These are phyloP conservation scores for Aspergillus terreus DNA, from an alignment of 2,329 filamentous ascomycete genomes.

Conservation along the genomic window DNA sequence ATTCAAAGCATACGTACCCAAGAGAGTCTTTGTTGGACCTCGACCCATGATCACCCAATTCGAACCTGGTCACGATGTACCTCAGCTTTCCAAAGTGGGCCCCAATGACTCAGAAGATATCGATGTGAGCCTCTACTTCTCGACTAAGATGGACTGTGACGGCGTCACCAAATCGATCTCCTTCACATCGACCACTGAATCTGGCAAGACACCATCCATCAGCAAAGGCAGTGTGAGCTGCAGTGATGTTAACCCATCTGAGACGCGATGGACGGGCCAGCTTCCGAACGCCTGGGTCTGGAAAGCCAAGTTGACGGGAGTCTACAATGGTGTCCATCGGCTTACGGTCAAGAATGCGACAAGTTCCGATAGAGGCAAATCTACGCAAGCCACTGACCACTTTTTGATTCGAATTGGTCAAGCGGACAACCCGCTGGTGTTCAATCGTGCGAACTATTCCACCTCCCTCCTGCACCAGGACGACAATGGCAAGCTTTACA, in stretches of 20 bases:
- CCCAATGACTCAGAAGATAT: conserved; percentile 43
- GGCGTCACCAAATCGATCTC: conserved; percentile 48
- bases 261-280: conserved; percentile 45
- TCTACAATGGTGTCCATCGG: conserved; percentile 59
- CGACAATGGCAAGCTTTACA: conserved; percentile 41
- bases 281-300: conserved; percentile 55
- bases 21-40: conserved; percentile 48
- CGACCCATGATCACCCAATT: conserved; percentile 59
- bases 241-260: conserved; percentile 32
- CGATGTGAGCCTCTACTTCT: conserved; percentile 56
- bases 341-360: conserved; percentile 56
- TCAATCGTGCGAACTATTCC: conserved; percentile 59
- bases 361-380: conserved; percentile 37
- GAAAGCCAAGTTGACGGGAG: conserved; percentile 50
- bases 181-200: conserved; percentile 52
- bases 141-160: conserved; percentile 59
- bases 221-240: conserved; percentile 47
- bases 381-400: conserved; percentile 55
- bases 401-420: conserved; percentile 61
- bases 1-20: conserved; percentile 59
- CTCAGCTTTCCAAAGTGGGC: conserved; percentile 48
- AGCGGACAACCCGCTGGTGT: conserved; percentile 57
- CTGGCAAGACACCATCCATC: conserved; percentile 42
- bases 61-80: conserved; percentile 58
- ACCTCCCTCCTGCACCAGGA: conserved; percentile 48